Percentiles rank a stretch among this genome's conserved stretches.
Conservation (phyloP, 371 early-diverging fungal species). For the Mucor indicus region DNA sequence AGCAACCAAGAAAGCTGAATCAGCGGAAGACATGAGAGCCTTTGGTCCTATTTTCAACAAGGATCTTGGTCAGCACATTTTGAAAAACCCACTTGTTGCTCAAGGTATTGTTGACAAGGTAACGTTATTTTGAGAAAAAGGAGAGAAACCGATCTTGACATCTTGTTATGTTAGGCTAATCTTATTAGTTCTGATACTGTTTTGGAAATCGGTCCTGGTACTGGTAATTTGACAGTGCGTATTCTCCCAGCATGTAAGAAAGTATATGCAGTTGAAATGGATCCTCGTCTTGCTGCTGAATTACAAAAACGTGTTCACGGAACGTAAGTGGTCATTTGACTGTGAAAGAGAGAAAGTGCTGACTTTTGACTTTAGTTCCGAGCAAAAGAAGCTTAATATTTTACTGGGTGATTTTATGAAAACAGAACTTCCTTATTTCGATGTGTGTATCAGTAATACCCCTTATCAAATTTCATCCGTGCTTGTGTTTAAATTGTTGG, state of each 20-base stretch:
- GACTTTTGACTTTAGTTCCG: constrained; percentile 44
- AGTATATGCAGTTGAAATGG: constrained; percentile 96
- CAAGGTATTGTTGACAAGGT: constrained; percentile 98
- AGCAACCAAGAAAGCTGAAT: constrained; percentile 25
- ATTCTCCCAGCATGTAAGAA: constrained; percentile 94
- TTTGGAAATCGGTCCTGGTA: constrained; percentile 99
- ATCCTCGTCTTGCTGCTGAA: constrained; percentile 97
- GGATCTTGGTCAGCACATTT: constrained; percentile 98
- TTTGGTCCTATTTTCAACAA: constrained; percentile 96
- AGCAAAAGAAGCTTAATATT: constrained; percentile 89
- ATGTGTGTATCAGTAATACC: constrained; percentile 99
- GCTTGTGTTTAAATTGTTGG: constrained; percentile 95
- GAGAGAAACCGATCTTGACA: not conserved
- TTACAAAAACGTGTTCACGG: constrained; percentile 96
- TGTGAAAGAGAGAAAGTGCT: not conserved
- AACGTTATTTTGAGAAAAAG: constrained; percentile 3
- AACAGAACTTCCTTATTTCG: constrained; percentile 97
- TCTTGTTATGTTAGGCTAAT: constrained; percentile 62
- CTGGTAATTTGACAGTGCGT: constrained; percentile 99
- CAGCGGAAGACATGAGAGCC: constrained; percentile 42
- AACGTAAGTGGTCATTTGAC: constrained; percentile 57
- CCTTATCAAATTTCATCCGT: constrained; percentile 99
- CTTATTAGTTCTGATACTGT: constrained; percentile 94
- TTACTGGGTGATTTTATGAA: constrained; percentile 98
- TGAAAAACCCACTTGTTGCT: constrained; percentile 98